Conservation (phyloP, 345 rosid genomes). For the Triadica sebifera region DNA sequence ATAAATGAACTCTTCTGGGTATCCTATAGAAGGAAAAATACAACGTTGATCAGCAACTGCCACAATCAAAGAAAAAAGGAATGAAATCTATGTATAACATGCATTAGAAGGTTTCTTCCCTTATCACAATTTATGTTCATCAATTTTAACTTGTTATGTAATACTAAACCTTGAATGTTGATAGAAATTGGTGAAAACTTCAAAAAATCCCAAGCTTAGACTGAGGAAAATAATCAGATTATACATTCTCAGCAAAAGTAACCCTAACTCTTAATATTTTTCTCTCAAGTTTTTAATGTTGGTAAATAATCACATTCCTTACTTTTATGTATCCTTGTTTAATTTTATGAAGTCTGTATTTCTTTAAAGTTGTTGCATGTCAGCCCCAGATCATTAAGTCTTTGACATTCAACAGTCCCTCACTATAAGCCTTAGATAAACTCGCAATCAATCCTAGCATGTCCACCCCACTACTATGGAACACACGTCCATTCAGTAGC, state of each 20-base stretch:
- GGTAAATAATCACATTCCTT: no score
- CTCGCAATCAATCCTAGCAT: background rate
- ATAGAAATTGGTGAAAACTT: background rate
- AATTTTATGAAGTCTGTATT: no score
- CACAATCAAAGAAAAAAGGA: no score
- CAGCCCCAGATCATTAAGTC: no score
- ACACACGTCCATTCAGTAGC: no score
- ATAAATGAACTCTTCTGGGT: constrained; percentile 50
- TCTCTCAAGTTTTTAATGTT: no score
- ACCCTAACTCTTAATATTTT: background rate
- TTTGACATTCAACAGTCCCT: no score
- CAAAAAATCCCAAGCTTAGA: background rate
- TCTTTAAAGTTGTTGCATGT: no score
- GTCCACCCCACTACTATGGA: background rate
- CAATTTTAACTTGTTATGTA: background rate
- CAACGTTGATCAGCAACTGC: background rate
- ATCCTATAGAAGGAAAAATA: constrained; percentile 29
- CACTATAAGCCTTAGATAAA: background rate
- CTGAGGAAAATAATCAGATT: background rate
- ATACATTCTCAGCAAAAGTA: no score
- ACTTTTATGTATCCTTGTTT: no score
- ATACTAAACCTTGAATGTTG: background rate
- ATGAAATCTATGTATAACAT: background rate
- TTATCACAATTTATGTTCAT: background rate
- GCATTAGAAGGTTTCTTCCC: background rate